Percentiles rank a stretch among this genome's conserved stretches.
Evolutionary conservation across 2,329 filamentous ascomycete species (phyloP).

Genomic region (Dothideomycetes sp.): DNA sequence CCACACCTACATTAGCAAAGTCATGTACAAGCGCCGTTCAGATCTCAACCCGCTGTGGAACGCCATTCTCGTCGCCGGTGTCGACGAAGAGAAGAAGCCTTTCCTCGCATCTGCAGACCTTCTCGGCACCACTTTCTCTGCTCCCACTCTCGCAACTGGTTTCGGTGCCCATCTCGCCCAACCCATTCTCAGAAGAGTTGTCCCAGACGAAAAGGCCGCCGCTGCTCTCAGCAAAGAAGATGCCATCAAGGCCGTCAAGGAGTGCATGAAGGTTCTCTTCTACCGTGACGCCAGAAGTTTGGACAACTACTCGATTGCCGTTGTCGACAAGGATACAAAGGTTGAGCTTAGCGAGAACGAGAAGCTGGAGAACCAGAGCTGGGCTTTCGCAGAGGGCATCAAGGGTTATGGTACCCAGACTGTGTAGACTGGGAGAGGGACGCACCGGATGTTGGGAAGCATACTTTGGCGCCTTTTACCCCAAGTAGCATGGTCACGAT

Average conservation of each 20-base stretch:
- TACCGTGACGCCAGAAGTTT: constrained; percentile 91
- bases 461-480: too few species aligned
- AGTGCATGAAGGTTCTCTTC: constrained; percentile 97
- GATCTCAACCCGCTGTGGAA: constrained; percentile 99
- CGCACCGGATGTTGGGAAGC: too few species aligned
- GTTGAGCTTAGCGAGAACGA: constrained; percentile 75
- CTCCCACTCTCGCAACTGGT: constrained; percentile 82
- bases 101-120: constrained; percentile 90
- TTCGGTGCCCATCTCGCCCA: constrained; percentile 89
- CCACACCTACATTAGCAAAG: constrained; percentile 91
- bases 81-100: constrained; percentile 67
- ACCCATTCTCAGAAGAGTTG: constrained; percentile 74
- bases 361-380: constrained; percentile 90
- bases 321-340: constrained; percentile 72
- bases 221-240: constrained; percentile 62
- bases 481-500: not conserved
- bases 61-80: constrained; percentile 78
- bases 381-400: constrained; percentile 94
- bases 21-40: constrained; percentile 88
- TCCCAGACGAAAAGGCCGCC: constrained; percentile 73
- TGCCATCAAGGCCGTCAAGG: constrained; percentile 70
- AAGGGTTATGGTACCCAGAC: constrained; percentile 85
- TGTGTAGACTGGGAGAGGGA: constrained; percentile 13
- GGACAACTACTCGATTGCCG: constrained; percentile 82
- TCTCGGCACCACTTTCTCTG: constrained; percentile 81